phyloP scores from a whole-genome alignment of 1,284 basidiomycete genomes.

The Sanghuangporus weigelae region DNA sequence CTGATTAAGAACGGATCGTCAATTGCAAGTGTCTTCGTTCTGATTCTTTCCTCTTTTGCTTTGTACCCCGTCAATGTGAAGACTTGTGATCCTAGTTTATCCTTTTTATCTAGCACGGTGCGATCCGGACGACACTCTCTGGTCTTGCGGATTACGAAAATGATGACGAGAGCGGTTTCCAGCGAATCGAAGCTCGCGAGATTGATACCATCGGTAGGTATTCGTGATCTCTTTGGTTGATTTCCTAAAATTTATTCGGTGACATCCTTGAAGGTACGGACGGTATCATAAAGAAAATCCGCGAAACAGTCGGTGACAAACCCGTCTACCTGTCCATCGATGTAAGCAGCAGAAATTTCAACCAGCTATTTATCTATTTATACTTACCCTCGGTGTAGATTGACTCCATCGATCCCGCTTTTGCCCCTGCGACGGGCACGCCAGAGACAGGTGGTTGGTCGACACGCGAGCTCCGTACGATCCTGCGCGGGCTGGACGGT shows the following conservation, averaged over 20 bases:
- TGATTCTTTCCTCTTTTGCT: slow-evolving; percentile 21
- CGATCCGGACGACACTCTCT: slow-evolving; percentile 70
- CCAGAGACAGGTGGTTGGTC: slow-evolving; percentile 72
- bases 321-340: slow-evolving; percentile 75
- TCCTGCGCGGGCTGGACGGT: slow-evolving; percentile 68
- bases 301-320: slow-evolving; percentile 57
- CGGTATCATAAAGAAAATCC: slow-evolving; percentile 68
- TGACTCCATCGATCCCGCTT: slow-evolving; percentile 71
- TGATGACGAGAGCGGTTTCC: slow-evolving; percentile 62
- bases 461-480: slow-evolving; percentile 69
- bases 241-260: not conserved
- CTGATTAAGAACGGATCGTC: slow-evolving; percentile 71
- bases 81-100: slow-evolving; percentile 68
- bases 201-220: slow-evolving; percentile 58
- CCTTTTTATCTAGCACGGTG: slow-evolving; percentile 59
- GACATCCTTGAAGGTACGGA: slow-evolving; percentile 40
- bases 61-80: slow-evolving; percentile 18
- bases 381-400: slow-evolving; percentile 38
- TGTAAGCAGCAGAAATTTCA: slow-evolving; percentile 32
- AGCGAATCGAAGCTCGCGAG: slow-evolving; percentile 71
- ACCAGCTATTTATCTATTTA: not conserved
- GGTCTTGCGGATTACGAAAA: slow-evolving; percentile 67
- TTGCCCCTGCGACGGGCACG: slow-evolving; percentile 76
- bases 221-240: not conserved
- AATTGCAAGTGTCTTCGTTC: slow-evolving; percentile 64